phyloP scores from a whole-genome alignment of 2,329 filamentous ascomycete species.

The Ceratocystis smalleyi region DNA sequence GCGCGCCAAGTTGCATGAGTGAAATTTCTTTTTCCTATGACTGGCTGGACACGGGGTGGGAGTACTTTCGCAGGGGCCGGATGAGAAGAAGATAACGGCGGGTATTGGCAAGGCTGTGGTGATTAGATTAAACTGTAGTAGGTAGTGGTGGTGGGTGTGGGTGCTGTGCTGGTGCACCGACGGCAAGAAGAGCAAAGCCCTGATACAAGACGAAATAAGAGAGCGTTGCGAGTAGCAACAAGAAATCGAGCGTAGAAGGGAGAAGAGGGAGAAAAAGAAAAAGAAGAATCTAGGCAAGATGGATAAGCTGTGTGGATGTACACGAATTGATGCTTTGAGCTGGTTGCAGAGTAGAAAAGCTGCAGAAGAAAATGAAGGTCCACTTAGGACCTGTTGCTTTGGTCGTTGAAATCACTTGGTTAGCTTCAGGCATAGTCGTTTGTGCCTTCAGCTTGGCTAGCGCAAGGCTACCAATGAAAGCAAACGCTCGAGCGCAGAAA shows the following conservation, averaged over 20 bases:
- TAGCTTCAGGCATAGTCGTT: no score
- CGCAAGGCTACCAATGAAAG: not conserved
- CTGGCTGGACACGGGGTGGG: not conserved
- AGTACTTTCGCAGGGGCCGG: not conserved
- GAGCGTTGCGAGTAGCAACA: not conserved
- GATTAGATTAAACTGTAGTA: not conserved
- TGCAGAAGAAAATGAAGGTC: constrained; percentile 1
- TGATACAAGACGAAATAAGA: not conserved
- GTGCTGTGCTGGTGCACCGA: not conserved
- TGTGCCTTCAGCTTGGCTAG: not conserved
- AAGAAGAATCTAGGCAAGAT: no score
- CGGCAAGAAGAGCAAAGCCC: not conserved
- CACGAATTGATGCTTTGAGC: not conserved
- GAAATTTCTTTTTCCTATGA: not conserved
- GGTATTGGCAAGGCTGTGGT: not conserved
- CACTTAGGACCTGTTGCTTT: not conserved
- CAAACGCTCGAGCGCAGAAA: not conserved
- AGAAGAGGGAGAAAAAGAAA: not conserved
- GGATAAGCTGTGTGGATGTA: no score
- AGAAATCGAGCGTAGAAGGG: not conserved
- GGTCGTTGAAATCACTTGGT: no score
- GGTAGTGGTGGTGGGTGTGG: no score
- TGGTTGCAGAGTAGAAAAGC: not conserved
- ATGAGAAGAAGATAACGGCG: not conserved
- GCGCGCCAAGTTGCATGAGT: not conserved